These are phyloP conservation scores for Acacia concinna DNA, from an alignment of 331 rosid genomes.

Conservation along the genomic window DNA sequence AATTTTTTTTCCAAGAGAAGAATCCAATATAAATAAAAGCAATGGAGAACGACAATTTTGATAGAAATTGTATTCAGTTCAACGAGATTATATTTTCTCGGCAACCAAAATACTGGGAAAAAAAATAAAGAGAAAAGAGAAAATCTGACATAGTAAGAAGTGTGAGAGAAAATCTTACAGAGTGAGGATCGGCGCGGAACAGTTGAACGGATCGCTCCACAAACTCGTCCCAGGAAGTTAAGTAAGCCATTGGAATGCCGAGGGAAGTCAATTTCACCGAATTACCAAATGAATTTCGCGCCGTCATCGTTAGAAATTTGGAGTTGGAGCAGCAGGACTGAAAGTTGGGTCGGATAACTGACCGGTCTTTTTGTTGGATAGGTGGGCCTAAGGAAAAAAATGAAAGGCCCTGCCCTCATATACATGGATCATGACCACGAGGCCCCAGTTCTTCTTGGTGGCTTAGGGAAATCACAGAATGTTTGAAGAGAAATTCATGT, in stretches of 20 bases:
- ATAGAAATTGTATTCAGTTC: background rate
- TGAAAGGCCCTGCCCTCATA: too few relatives aligned
- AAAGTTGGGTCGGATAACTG: background rate
- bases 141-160: slow-evolving; percentile 4
- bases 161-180: slow-evolving; percentile 19
- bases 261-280: background rate
- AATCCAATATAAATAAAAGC: background rate
- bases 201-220: slow-evolving; percentile 66
- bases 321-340: background rate
- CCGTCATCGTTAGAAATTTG: background rate
- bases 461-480: too few relatives aligned
- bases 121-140: background rate
- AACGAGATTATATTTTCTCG: slow-evolving; percentile 5
- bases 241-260: slow-evolving; percentile 48
- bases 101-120: background rate
- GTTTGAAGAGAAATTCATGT: too few relatives aligned
- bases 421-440: too few relatives aligned
- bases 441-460: too few relatives aligned
- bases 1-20: background rate
- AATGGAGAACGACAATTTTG: background rate
- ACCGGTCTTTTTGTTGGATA: background rate
- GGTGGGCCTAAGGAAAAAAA: background rate
- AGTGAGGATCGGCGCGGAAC: slow-evolving; percentile 72
- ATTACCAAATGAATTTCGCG: background rate
- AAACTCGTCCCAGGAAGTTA: slow-evolving; percentile 72